Conservation (phyloP, 2,329 filamentous ascomycete species). For the Chaetomium sp. region DNA sequence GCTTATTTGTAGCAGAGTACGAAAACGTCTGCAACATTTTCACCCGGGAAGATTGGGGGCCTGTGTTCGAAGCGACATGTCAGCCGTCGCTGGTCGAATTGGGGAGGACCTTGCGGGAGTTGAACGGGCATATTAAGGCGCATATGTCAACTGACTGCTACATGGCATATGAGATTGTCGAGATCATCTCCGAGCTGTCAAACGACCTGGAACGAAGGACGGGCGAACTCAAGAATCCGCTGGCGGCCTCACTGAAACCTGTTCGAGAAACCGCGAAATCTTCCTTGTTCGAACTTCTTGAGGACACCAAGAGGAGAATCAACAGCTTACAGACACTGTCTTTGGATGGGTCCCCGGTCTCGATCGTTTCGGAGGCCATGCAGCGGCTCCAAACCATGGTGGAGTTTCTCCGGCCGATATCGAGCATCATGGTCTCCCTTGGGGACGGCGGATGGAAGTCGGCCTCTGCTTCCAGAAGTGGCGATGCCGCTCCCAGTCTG, state of each 20-base stretch:
- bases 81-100: slow-evolving; percentile 74
- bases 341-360: slow-evolving; percentile 68
- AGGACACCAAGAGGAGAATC: slow-evolving; percentile 71
- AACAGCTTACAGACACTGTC: slow-evolving; percentile 62
- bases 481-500: slow-evolving; percentile 62
- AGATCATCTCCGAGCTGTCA: slow-evolving; percentile 76
- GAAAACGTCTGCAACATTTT: slow-evolving; percentile 88
- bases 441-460: slow-evolving; percentile 87
- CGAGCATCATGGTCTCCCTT: slow-evolving; percentile 83
- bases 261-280: slow-evolving; percentile 86
- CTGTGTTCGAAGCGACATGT: slow-evolving; percentile 72
- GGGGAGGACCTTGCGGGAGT: slow-evolving; percentile 74
- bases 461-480: slow-evolving; percentile 42
- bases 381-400: slow-evolving; percentile 80
- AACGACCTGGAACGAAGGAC: slow-evolving; percentile 74
- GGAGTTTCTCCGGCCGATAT: slow-evolving; percentile 76
- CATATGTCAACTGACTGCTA: slow-evolving; percentile 90
- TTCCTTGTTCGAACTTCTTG: slow-evolving; percentile 75
- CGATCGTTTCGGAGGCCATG: slow-evolving; percentile 79
- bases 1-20: slow-evolving; percentile 80
- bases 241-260: slow-evolving; percentile 81
- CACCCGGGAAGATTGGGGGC: slow-evolving; percentile 73
- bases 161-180: slow-evolving; percentile 89
- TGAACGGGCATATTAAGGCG: slow-evolving; percentile 82
- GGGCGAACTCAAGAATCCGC: slow-evolving; percentile 74